Conservation (phyloP, 352 stramenopile species). For the Bremia lactucae region DNA sequence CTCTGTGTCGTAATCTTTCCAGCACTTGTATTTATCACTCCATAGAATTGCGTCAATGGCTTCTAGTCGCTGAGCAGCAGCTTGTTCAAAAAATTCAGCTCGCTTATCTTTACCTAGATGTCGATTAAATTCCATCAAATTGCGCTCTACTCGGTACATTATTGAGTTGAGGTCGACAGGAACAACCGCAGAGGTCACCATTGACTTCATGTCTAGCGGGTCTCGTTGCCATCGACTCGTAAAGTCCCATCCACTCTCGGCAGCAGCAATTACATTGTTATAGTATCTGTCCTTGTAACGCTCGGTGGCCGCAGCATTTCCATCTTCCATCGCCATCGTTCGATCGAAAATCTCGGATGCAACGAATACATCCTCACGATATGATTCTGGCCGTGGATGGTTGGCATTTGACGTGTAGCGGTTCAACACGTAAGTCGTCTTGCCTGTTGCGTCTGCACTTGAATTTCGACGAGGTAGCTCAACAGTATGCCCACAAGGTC, state of each 20-base stretch:
- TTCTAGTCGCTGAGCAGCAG: conserved; percentile 25
- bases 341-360: conserved; percentile 53
- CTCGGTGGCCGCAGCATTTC: conserved; percentile 26
- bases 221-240: conserved; percentile 75
- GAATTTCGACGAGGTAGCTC: conserved; percentile 26
- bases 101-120: conserved; percentile 32
- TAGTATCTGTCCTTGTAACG: conserved; percentile 66
- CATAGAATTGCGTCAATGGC: conserved; percentile 71
- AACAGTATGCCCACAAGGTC: conserved; percentile 47
- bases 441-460: conserved; percentile 1
- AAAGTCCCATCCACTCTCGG: conserved; percentile 88
- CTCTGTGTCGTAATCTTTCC: conserved; percentile 69
- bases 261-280: conserved; percentile 71
- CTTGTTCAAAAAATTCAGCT: conserved; percentile 33
- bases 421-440: conserved; percentile 46
- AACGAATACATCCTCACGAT: conserved; percentile 67
- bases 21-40: conserved; percentile 37
- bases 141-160: conserved; percentile 68
- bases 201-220: conserved; percentile 52
- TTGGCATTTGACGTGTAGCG: conserved; percentile 68
- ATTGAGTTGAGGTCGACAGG: conserved; percentile 82
- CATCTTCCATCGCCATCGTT: conserved; percentile 18
- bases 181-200: conserved; percentile 56
- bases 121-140: conserved; percentile 54
- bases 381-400: conserved; percentile 78